A percentile compares a stretch with the other conserved stretches of the same genome.
Conservation (phyloP, 2,329 filamentous ascomycete genomes). For the Corynespora cassiicola region DNA sequence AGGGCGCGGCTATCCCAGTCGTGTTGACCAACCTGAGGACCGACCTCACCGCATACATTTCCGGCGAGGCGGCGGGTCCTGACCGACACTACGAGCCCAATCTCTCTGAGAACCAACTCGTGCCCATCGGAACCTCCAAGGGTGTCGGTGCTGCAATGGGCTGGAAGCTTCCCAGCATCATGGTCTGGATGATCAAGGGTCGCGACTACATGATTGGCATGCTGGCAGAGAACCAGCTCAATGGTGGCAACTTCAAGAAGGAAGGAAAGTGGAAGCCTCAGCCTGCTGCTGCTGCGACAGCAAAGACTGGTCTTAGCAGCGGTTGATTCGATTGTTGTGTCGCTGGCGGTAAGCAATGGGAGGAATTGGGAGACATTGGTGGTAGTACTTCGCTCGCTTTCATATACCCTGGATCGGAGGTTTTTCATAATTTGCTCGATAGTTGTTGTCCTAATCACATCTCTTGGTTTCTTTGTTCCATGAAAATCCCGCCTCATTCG, state of each 20-base stretch:
- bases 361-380: too few species aligned
- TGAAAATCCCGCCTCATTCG: too few species aligned
- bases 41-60: constrained; percentile 49
- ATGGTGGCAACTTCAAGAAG: constrained; percentile 41
- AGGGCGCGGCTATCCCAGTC: constrained; percentile 50
- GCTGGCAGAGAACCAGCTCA: constrained; percentile 31
- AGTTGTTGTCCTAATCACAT: too few species aligned
- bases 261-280: constrained; percentile 43
- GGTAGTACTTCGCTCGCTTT: too few species aligned
- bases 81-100: constrained; percentile 42
- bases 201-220: constrained; percentile 47
- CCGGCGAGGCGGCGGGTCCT: constrained; percentile 28
- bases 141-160: constrained; percentile 47
- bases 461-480: too few species aligned
- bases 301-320: constrained; percentile 31
- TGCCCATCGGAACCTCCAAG: constrained; percentile 44
- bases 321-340: too few species aligned
- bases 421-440: too few species aligned
- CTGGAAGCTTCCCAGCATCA: constrained; percentile 44
- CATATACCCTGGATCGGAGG: too few species aligned
- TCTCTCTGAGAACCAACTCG: constrained; percentile 41
- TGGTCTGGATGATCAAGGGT: constrained; percentile 53
- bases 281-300: constrained; percentile 17
- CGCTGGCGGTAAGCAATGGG: too few species aligned
- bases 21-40: constrained; percentile 54